phyloP scores from a whole-genome alignment of 768 basidiomycete species.

The Tephrocybe sp. region DNA sequence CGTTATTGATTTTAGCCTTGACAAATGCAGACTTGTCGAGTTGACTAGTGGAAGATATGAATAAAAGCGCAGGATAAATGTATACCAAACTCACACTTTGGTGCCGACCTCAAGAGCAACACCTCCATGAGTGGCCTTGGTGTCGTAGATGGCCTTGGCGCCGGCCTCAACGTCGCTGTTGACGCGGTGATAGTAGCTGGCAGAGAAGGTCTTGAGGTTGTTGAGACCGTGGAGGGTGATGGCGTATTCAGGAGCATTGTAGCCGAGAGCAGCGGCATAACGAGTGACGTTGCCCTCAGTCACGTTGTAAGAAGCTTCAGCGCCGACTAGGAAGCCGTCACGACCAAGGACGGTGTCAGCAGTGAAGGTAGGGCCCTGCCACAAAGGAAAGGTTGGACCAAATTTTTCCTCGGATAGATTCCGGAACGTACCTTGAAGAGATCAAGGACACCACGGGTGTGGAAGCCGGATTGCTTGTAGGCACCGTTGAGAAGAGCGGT shows the following conservation, averaged over 20 bases:
- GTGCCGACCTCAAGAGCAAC: conserved; percentile 93
- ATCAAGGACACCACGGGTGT: conserved; percentile 88
- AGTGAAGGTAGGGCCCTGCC: conserved; percentile 93
- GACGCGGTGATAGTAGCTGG: conserved; percentile 98
- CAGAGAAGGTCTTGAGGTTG: conserved; percentile 91
- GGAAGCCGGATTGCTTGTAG: conserved; percentile 96
- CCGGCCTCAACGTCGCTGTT: conserved; percentile 89
- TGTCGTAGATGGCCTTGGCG: conserved; percentile 95
- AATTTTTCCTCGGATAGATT: background rate
- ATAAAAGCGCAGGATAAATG: background rate
- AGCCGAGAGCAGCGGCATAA: conserved; percentile 91
- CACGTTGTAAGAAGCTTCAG: conserved; percentile 95
- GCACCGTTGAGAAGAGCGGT: conserved; percentile 76
- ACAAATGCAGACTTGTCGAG: conserved; percentile 88
- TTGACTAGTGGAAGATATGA: conserved; percentile 41
- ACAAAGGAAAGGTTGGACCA: background rate
- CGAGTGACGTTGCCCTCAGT: conserved; percentile 88
- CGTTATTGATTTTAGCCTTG: conserved; percentile 99
- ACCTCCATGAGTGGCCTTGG: conserved; percentile 82
- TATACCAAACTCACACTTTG: conserved; percentile 68
- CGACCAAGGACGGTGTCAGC: conserved; percentile 94
- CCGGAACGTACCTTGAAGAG: conserved; percentile 79
- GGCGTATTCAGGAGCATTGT: conserved; percentile 94
- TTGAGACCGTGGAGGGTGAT: conserved; percentile 92
- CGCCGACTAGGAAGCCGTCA: conserved; percentile 96